These are phyloP conservation scores for Yarrowia yakushimensis DNA, from an alignment of 805 yeast species.

Conservation along the genomic window DNA sequence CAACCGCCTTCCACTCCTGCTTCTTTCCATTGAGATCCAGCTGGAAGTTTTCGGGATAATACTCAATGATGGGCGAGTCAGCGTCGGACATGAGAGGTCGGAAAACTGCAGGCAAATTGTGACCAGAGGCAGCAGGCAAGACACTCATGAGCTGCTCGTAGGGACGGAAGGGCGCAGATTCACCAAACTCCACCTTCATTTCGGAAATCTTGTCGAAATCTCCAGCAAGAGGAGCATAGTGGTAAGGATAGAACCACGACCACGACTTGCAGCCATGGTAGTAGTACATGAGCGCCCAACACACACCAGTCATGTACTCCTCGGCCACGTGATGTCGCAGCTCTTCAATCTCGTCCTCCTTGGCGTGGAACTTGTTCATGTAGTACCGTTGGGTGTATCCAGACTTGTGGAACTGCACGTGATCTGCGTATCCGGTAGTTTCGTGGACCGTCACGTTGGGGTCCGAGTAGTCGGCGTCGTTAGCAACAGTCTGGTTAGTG, in stretches of 20 bases:
- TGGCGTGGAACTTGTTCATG: conserved; percentile 61
- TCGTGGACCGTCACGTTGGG: background rate
- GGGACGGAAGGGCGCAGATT: conserved; percentile 81
- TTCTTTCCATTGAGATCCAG: conserved; percentile 95
- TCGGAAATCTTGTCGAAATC: conserved; percentile 61
- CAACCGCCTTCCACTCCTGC: conserved; percentile 94
- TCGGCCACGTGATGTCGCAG: conserved; percentile 58
- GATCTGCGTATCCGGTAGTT: conserved; percentile 32
- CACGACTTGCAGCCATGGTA: conserved; percentile 98
- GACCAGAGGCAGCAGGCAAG: conserved; percentile 89
- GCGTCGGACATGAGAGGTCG: conserved; percentile 76
- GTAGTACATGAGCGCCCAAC: conserved; percentile 94
- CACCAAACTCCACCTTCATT: conserved; percentile 51
- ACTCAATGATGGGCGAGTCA: conserved; percentile 80
- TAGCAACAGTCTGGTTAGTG: background rate
- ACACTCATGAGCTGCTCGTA: conserved; percentile 94
- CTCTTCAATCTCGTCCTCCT: conserved; percentile 44
- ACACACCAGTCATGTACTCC: conserved; percentile 85
- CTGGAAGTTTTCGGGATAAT: conserved; percentile 82
- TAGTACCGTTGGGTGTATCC: conserved; percentile 87
- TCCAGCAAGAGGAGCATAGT: conserved; percentile 95
- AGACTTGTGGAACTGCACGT: conserved; percentile 74
- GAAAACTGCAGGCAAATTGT: conserved; percentile 76
- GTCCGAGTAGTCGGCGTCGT: background rate
- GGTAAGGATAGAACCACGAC: conserved; percentile 97